phyloP scores from a whole-genome alignment of 129 eudicot species.

The sunflower (Helianthus annuus) region HanXRQr2.0-SUNRISE NC_035433.2:2086809-2087308 shows the following conservation, averaged over 20 bases:
- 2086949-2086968: no score
- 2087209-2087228: conserved; percentile 76
- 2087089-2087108: conserved; percentile 86
- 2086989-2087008: conserved; percentile 7
- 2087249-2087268: conserved; percentile 78
- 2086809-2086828: no score
- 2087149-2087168: background rate
- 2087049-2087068: conserved; percentile 95
- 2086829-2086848: no score
- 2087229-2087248: conserved; percentile 96
- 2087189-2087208: background rate
- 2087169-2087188: background rate
- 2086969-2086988: background rate
- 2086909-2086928: no score
- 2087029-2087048: conserved; percentile 74
- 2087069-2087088: conserved; percentile 93
- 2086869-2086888: no score
- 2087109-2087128: conserved; percentile 80
- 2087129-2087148: conserved; percentile 11
- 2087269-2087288: conserved; percentile 93
- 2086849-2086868: no score
- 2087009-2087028: background rate
- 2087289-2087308: conserved; percentile 11
- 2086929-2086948: no score
- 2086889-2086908: no score